Conservation (phyloP, 805 yeast genomes). For the Jamesozyma gamospora region DNA sequence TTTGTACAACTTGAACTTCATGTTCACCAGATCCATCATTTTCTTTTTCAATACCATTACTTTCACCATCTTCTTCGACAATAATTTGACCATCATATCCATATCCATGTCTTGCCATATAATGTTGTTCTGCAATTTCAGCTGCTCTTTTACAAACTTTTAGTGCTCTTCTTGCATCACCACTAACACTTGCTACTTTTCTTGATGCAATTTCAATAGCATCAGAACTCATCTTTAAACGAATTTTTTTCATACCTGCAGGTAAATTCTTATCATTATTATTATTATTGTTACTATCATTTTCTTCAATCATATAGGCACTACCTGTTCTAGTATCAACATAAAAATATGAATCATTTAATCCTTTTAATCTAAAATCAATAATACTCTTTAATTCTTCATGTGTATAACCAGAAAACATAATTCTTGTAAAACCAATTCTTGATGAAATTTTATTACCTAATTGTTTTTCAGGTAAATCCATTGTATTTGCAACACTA, state of each 20-base stretch:
- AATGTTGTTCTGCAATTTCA: slow-evolving; percentile 70
- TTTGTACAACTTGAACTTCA: slow-evolving; percentile 47
- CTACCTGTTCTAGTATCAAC: slow-evolving; percentile 31
- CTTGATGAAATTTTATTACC: slow-evolving; percentile 87
- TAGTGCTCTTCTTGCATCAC: slow-evolving; percentile 91
- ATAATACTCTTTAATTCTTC: slow-evolving; percentile 71
- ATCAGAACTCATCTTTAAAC: slow-evolving; percentile 41
- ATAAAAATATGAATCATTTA: slow-evolving; percentile 31
- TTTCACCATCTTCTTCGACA: slow-evolving; percentile 9
- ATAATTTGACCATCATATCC: slow-evolving; percentile 19
- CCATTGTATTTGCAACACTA: slow-evolving; percentile 97
- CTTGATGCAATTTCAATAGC: slow-evolving; percentile 89
- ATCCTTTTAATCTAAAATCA: slow-evolving; percentile 49
- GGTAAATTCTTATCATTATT: slow-evolving; percentile 4
- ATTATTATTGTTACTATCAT: slow-evolving; percentile 3
- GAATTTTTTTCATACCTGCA: slow-evolving; percentile 21
- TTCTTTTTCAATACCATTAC: slow-evolving; percentile 8
- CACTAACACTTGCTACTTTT: slow-evolving; percentile 91
- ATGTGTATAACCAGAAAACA: slow-evolving; percentile 81
- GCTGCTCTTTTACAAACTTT: slow-evolving; percentile 83
- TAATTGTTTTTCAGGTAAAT: slow-evolving; percentile 79
- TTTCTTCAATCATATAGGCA: slow-evolving; percentile 22
- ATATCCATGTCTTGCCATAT: slow-evolving; percentile 30
- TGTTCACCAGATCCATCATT: slow-evolving; percentile 21
- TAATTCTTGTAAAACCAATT: slow-evolving; percentile 76